Conservation (phyloP, 305 asterid species). For the Fraxinus floribunda region DNA sequence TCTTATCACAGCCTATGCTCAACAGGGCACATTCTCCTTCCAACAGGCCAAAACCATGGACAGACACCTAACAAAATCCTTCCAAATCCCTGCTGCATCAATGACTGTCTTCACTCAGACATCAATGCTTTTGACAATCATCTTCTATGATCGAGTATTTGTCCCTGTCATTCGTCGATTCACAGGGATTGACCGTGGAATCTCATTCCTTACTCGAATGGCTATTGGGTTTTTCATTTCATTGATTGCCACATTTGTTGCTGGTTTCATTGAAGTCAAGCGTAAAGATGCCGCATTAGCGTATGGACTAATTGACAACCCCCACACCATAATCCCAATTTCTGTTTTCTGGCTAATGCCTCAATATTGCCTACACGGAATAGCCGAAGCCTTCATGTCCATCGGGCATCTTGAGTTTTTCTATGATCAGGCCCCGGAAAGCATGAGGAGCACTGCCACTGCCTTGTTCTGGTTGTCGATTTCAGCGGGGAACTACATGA, state of each 20-base stretch:
- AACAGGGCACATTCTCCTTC: constrained; percentile 28
- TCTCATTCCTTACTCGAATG: constrained; percentile 38
- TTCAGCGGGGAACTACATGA: constrained; percentile 32
- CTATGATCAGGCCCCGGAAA: constrained; percentile 44
- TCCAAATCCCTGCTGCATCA: constrained; percentile 32
- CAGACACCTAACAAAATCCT: constrained; percentile 17
- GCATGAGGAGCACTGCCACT: constrained; percentile 43
- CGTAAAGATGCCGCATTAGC: neutral
- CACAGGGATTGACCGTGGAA: constrained; percentile 37
- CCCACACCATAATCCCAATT: constrained; percentile 20
- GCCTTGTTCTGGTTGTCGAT: constrained; percentile 21
- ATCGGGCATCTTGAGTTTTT: constrained; percentile 44
- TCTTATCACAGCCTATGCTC: constrained; percentile 26
- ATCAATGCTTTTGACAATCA: neutral
- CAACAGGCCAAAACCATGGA: constrained; percentile 29
- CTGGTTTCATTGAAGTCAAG: neutral
- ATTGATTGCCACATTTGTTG: constrained; percentile 20
- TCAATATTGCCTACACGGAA: constrained; percentile 38
- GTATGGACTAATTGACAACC: neutral
- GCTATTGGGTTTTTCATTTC: constrained; percentile 38
- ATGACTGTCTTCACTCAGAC: constrained; percentile 20
- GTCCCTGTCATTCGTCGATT: constrained; percentile 27
- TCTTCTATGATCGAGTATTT: constrained; percentile 32
- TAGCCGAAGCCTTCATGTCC: constrained; percentile 40
- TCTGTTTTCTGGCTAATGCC: constrained; percentile 46